Evolutionary conservation across 371 early-diverging fungal species (phyloP), one percentile per base, ranked within the genome.

Genomic region (Mortierella sp.): DNA sequence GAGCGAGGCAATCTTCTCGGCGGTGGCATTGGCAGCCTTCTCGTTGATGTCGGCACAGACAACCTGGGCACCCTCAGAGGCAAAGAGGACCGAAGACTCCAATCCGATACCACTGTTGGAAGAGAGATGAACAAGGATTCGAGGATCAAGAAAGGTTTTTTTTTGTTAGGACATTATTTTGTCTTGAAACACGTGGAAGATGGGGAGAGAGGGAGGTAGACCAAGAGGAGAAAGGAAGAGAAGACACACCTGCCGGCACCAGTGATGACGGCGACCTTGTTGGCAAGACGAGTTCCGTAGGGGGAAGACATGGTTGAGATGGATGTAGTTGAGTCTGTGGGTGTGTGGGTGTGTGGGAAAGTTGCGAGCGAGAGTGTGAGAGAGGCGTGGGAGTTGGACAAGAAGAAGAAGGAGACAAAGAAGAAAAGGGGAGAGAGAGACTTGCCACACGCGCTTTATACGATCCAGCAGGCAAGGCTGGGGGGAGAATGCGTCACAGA

Each of bases 221-320:
- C 23, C 19, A 43, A 4, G 46, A 30, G 44, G 14, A n/a, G n/a
- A n/a, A n/a, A n/a, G n/a, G 18, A 23, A 14, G 0, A 26, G n/a
- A 15, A 14, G 45, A 30, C 30, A 60, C 84, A 91, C 95, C 92
- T 85, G 57, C 90, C 94, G 60, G 93, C 93, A 57, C 96, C 96
- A 60, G 96, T 95, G 66, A 95, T 88, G 66, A 95, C 86, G 55
- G 94, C 94, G n/a, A 95, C 94, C 83, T 94, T 94, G 57, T 87
- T 89, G 47, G 69, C 80, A 56, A 91, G 84, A 64, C 91, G 84
- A 47, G 48, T 50, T 66, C 81, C 81, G 53, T 64, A 60, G 11
- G 72, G 68, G 44, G 67, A 44, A 58, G 74, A 74, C 75, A 74
- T 80, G 58, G 0, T 46, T 28, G 57, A 60, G 2, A 25, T 7